Conservation (phyloP, 257 asterid species). For the Knoxia roxburghii region DNA sequence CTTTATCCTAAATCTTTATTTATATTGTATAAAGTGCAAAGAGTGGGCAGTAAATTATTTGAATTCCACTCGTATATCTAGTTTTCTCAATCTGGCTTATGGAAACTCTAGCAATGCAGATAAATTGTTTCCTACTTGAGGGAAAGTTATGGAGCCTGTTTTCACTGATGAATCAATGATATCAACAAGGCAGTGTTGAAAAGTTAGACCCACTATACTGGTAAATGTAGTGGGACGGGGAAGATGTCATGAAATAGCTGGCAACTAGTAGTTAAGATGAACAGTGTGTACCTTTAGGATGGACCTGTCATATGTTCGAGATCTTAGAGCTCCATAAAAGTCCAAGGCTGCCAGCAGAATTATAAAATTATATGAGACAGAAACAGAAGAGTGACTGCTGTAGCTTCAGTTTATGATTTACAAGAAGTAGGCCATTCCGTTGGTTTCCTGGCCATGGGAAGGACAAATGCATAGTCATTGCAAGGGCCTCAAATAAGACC, state of each 20-base stretch:
- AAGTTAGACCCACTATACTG: background rate
- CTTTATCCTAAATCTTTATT: background rate
- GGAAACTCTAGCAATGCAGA: background rate
- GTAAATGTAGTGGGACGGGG: background rate
- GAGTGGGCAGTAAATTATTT: background rate
- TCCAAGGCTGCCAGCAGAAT: conserved; percentile 67
- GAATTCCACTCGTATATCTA: background rate
- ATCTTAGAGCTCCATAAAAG: conserved; percentile 89
- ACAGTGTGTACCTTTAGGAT: conserved; percentile 52
- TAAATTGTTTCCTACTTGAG: background rate
- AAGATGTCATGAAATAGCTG: background rate
- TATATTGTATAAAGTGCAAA: background rate
- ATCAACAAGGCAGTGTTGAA: background rate
- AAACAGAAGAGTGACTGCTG: background rate
- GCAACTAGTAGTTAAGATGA: background rate
- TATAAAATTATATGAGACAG: conserved; percentile 6
- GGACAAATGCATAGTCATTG: background rate
- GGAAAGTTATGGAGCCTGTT: background rate
- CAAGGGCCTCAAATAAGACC: background rate
- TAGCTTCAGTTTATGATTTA: background rate
- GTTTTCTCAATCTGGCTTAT: background rate
- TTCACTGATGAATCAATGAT: background rate
- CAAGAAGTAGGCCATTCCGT: background rate
- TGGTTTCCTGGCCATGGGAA: background rate
- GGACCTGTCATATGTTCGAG: conserved; percentile 84